Evolutionary conservation across 768 basidiomycete genomes (phyloP), one percentile per base, ranked within the genome.

Genomic region (Collybiopsis luxurians): DNA sequence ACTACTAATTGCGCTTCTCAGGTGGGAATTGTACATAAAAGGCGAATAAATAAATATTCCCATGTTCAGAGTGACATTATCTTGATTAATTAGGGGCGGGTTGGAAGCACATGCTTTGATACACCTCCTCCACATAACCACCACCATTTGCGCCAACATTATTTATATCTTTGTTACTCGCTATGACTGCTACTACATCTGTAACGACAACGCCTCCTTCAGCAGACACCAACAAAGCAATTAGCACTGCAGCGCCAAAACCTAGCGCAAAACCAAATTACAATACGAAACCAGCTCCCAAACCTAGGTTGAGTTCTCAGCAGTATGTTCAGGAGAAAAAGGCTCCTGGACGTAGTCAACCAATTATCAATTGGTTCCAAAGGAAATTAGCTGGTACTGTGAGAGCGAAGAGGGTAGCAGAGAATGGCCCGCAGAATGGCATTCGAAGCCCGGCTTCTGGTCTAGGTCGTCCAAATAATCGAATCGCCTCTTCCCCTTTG

Each of bases 361-460:
- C 92, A 9, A 87, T 94, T 63, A 86, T 94, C 64, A 89, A 90
- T 63, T 94, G 92, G 92, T 85, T 94, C 59, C 91, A 93, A 65
- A 84, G 90, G 61, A 94, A 94, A 70, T 77, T 94, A 13, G 86
- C 85, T 34, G 89, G 89, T 63, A 60, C 48, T 60, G 66, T 59
- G 63, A 72, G 54, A 67, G 69, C 45, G 63, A 74, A 61, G 43
- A 49, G 60, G 19, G 53, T 36, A 23, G 48, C 50, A 19, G 45
- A 55, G 28, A 54, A 13, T 54, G 54, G 21, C 9, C 19, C 51
- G 12, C 47, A 42, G 38, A 50, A 23, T 43, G 71, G 68, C n/a
- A 64, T 73, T 59, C 66, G 65, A 50, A 70, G 73, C 48, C 67
- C 63, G 49, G 65, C 56, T 47, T 59, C 73, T 23, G 61, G 63